Conservation (phyloP, 257 asterid species). For the Lavandula angustifolia region DNA sequence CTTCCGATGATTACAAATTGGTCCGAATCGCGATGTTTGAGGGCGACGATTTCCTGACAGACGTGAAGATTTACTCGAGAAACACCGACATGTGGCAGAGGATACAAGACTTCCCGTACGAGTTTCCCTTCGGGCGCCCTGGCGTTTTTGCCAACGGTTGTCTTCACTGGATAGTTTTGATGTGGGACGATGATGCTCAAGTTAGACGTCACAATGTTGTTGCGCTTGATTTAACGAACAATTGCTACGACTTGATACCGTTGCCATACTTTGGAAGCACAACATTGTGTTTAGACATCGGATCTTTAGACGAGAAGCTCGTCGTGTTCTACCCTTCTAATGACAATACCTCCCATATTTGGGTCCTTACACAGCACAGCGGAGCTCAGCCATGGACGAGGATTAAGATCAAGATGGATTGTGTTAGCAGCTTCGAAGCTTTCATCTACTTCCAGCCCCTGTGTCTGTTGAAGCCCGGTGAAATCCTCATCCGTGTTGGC, state of each 20-base stretch:
- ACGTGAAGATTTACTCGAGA: conserved; percentile 25
- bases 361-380: conserved; percentile 27
- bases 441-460: conserved; percentile 21
- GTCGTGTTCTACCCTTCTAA: background rate
- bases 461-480: conserved; percentile 4
- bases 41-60: background rate
- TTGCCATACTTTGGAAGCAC: background rate
- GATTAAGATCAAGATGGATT: background rate
- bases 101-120: conserved; percentile 20
- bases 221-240: background rate
- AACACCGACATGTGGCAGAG: conserved; percentile 15
- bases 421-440: background rate
- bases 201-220: background rate
- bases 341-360: background rate
- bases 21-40: conserved; percentile 17
- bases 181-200: background rate
- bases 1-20: conserved; percentile 22
- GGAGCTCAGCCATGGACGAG: conserved; percentile 22
- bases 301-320: conserved; percentile 10
- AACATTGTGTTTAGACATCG: background rate
- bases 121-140: background rate
- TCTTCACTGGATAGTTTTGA: conserved; percentile 11
- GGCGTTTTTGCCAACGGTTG: conserved; percentile 1
- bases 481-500: conserved; percentile 20
- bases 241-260: background rate